Conservation (phyloP, 139 green algal genomes). For the Haematococcus sp. region DNA sequence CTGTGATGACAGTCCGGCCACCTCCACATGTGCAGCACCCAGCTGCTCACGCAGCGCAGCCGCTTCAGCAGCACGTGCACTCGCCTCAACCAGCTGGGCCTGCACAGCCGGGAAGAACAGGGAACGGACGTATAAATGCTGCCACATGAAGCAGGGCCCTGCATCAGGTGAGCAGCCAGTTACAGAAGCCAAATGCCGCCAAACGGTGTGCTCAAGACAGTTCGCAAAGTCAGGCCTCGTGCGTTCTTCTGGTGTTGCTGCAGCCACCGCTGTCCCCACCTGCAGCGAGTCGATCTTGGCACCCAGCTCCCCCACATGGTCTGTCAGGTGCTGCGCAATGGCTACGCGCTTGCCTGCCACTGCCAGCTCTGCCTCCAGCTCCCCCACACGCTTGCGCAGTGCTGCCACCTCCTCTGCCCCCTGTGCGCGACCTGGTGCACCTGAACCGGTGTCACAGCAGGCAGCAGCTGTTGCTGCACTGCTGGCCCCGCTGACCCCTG, state of each 20-base stretch:
- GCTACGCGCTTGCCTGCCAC: background rate
- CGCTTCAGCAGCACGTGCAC: background rate
- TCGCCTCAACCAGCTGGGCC: too few relatives aligned
- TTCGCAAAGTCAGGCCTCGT: too few relatives aligned
- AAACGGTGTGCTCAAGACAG: background rate
- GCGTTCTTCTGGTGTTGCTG: too few relatives aligned
- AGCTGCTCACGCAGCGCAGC: background rate
- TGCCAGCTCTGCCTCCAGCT: slow-evolving; percentile 2
- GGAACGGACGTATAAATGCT: background rate
- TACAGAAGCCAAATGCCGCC: background rate
- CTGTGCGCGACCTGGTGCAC: too few relatives aligned
- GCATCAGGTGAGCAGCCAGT: too few relatives aligned
- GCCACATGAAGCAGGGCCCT: too few relatives aligned
- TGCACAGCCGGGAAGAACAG: too few relatives aligned
- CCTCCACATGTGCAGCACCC: slow-evolving; percentile 3
- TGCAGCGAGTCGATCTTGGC: slow-evolving; percentile 16
- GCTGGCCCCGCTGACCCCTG: too few relatives aligned
- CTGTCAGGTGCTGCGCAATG: background rate
- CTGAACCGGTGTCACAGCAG: too few relatives aligned
- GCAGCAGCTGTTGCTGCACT: too few relatives aligned
- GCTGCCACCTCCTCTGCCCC: background rate
- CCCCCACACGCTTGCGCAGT: background rate
- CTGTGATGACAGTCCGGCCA: slow-evolving; percentile 4
- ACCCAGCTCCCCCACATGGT: slow-evolving; percentile 22
- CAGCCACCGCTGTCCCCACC: background rate